phyloP scores from a whole-genome alignment of 192 early-diverging fungal species.

The Phycomyces blakesleeanus region DNA sequence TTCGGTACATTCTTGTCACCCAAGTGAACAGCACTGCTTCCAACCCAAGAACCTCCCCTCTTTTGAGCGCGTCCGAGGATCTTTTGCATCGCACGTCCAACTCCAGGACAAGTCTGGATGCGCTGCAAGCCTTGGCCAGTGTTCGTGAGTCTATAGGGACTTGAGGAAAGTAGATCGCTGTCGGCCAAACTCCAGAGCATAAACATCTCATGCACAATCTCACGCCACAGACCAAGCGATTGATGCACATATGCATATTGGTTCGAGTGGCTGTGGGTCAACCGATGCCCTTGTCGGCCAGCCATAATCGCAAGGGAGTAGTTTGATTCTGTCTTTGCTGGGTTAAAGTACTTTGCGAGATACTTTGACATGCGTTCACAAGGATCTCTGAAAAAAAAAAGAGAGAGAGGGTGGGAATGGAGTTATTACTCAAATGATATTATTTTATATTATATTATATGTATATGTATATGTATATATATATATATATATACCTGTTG shows the following conservation, averaged over 20 bases:
- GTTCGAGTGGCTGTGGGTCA: slow-evolving; percentile 87
- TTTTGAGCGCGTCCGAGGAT: slow-evolving; percentile 87
- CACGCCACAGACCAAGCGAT: slow-evolving; percentile 91
- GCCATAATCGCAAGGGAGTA: slow-evolving; percentile 80
- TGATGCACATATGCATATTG: slow-evolving; percentile 94
- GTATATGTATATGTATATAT: neutral
- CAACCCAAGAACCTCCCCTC: slow-evolving; percentile 86
- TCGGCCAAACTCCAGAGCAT: slow-evolving; percentile 91
- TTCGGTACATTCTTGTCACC: slow-evolving; percentile 99
- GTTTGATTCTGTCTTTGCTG: slow-evolving; percentile 55
- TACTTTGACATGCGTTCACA: slow-evolving; percentile 91
- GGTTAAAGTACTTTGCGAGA: slow-evolving; percentile 70
- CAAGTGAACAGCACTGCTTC: slow-evolving; percentile 92
- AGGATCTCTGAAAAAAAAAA: too few relatives aligned
- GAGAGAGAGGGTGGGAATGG: too few relatives aligned
- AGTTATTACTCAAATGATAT: slow-evolving; percentile 6
- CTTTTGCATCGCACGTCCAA: slow-evolving; percentile 80
- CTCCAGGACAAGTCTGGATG: slow-evolving; percentile 83
- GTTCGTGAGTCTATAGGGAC: slow-evolving; percentile 83
- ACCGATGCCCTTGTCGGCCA: slow-evolving; percentile 80
- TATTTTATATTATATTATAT: too few relatives aligned
- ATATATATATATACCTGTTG: slow-evolving; percentile 56
- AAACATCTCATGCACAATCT: slow-evolving; percentile 97
- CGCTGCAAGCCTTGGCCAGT: slow-evolving; percentile 98
- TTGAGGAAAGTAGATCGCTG: slow-evolving; percentile 67